Evolutionary conservation across 2,329 filamentous ascomycete genomes (phyloP), one percentile per base, ranked within the genome.

Genomic region (Alternaria infectoria): DNA sequence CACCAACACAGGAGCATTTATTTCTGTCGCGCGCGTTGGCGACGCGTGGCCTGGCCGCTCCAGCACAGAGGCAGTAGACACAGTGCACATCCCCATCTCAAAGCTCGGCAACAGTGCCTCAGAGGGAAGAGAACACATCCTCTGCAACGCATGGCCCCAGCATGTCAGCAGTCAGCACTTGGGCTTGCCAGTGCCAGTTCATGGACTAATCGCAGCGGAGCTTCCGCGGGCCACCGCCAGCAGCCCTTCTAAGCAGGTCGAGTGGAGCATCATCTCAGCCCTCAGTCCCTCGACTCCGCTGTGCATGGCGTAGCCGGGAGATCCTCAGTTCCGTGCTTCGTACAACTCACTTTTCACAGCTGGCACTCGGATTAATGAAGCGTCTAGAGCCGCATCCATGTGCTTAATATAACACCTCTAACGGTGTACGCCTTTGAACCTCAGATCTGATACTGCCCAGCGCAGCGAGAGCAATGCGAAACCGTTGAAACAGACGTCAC

Each of bases 241-340:
- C 64, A 61, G 51, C 28, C 54, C 51, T 63, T 65, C 51, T 63
- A 63, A 65, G 63, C 63, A 65, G 46, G 21, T 54, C 30, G 25
- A 32, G 49, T 40, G 46, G 46, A 57, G 54, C 59, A 54, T 52
- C 46, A 52, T 51, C 51, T 58, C 55, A 47, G 54, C 54, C 46
- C 54, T 61, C 49, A 32, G 59, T 57, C 59, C 32, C 46, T 44
- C 46, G 54, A 51, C 59, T 57, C 46, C 15, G 40, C 54, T 46
- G 13, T 40, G 17, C 32, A 19, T 36, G 30, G 30, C 28, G 45
- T 28, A 32, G 52, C 52, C 58, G 45, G 32, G 45, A 57, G 23
- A 57, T 51, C 17, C 43, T 60, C 51, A 36, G 30, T 15, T 32
- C 45, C n/a, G 45, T 23, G 54, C 54, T 32, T 44, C 25, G 23